These are phyloP conservation scores for Volvox reticuliferus DNA, from an alignment of 139 green algal species.

Conservation along the genomic window DNA sequence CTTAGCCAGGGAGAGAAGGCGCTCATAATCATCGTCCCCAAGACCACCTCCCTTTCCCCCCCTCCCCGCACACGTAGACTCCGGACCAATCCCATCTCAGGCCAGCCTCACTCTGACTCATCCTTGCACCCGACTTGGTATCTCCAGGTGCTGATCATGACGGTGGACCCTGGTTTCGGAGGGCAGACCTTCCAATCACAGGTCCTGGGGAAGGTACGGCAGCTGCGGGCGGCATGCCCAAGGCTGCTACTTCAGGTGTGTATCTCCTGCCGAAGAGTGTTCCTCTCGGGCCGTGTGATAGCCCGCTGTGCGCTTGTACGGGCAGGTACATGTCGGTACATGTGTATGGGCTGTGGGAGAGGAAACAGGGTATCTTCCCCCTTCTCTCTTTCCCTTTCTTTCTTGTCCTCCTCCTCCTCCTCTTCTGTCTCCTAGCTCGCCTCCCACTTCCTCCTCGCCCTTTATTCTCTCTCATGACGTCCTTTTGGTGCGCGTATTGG, in stretches of 20 bases:
- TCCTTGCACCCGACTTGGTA: background rate
- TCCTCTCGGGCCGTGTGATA: constrained; percentile 54
- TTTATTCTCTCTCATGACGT: too few relatives aligned
- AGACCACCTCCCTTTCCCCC: too few relatives aligned
- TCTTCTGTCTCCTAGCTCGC: too few relatives aligned
- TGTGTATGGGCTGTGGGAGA: background rate
- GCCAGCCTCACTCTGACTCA: background rate
- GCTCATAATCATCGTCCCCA: too few relatives aligned
- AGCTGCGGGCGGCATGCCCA: constrained; percentile 70
- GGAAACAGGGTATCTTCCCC: too few relatives aligned
- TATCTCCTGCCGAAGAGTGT: background rate
- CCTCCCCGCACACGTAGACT: too few relatives aligned
- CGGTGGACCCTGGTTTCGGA: constrained; percentile 91
- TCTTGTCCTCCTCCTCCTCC: too few relatives aligned
- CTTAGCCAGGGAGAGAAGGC: too few relatives aligned
- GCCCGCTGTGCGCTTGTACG: background rate
- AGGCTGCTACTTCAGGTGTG: constrained; percentile 80
- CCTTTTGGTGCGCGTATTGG: background rate
- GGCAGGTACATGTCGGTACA: background rate
- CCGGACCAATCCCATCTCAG: background rate
- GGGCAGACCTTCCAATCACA: constrained; percentile 85
- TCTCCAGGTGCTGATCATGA: constrained; percentile 84
- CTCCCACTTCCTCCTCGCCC: too few relatives aligned
- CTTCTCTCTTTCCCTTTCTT: too few relatives aligned
- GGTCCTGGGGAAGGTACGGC: constrained; percentile 77